Evolutionary conservation across 2,329 filamentous ascomycete genomes (phyloP).

Genomic region (Pyricularia sp.): DNA sequence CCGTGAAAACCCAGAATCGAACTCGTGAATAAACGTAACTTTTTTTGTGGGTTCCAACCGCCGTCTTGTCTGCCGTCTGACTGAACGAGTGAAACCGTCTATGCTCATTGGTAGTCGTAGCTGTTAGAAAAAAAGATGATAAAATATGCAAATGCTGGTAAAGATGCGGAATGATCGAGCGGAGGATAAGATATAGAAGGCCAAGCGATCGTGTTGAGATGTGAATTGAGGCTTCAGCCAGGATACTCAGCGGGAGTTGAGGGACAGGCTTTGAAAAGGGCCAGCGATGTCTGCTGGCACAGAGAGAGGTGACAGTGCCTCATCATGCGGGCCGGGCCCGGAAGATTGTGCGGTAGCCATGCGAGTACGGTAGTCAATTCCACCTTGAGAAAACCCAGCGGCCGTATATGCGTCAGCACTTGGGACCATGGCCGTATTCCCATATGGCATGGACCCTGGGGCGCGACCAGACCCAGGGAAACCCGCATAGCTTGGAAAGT

Average conservation of each 20-base stretch:
- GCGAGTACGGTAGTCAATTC: slow-evolving; percentile 36
- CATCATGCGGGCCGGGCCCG: slow-evolving; percentile 22
- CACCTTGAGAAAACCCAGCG: slow-evolving; percentile 25
- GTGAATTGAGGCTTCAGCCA: background rate
- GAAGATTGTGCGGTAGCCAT: slow-evolving; percentile 31
- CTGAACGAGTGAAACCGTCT: background rate
- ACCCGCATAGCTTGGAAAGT: slow-evolving; percentile 32
- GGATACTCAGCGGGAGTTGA: slow-evolving; percentile 47
- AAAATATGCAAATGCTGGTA: background rate
- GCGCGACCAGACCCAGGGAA: slow-evolving; percentile 31
- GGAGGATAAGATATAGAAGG: background rate
- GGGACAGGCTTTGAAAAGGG: slow-evolving; percentile 61
- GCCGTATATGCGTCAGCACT: slow-evolving; percentile 30
- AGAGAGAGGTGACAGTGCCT: slow-evolving; percentile 30
- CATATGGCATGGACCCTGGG: slow-evolving; percentile 24
- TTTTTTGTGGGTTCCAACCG: background rate
- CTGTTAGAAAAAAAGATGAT: background rate
- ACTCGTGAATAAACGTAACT: background rate
- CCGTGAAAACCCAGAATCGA: background rate
- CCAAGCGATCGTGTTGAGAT: slow-evolving; percentile 11
- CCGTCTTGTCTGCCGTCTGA: slow-evolving; percentile 1
- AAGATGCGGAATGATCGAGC: background rate
- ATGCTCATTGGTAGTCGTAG: background rate
- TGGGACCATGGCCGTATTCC: slow-evolving; percentile 25
- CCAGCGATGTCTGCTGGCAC: slow-evolving; percentile 50